Conservation (phyloP, 2,329 filamentous ascomycete genomes). For the Alternaria novae-zelandiae region DNA sequence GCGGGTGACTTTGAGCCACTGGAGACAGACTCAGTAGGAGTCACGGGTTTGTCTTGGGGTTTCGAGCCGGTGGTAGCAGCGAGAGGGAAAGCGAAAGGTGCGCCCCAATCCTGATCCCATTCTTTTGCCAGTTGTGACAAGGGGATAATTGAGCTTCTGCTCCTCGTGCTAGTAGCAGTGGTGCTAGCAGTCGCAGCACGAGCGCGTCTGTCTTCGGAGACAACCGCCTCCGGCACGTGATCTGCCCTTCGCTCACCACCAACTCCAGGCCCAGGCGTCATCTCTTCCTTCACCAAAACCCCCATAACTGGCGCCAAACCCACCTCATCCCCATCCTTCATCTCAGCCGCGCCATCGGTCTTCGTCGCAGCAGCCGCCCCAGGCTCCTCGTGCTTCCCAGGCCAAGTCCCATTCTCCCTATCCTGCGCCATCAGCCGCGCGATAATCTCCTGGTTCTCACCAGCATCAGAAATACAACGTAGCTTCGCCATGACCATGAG, state of each 20-base stretch:
- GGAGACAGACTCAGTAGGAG: not conserved
- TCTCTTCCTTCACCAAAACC: not conserved
- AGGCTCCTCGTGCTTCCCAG: not conserved
- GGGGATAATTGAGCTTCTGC: not conserved
- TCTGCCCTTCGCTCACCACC: not conserved
- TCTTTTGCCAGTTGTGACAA: not conserved
- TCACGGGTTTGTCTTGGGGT: not conserved
- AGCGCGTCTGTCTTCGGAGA: not conserved
- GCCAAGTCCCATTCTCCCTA: not conserved
- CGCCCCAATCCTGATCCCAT: not conserved
- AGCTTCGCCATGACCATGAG: not conserved
- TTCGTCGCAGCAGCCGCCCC: not conserved
- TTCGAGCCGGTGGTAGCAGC: not conserved
- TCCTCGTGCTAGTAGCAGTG: not conserved
- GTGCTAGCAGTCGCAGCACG: not conserved
- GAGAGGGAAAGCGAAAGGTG: not conserved
- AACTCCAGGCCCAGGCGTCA: not conserved
- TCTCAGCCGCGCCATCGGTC: rapidly evolving
- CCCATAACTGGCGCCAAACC: not conserved
- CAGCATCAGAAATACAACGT: not conserved
- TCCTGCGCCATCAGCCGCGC: not conserved
- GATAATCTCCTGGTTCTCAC: not conserved
- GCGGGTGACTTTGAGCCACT: not conserved
- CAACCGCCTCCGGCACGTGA: not conserved
- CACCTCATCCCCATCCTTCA: not conserved